phyloP scores from a whole-genome alignment of 768 basidiomycete genomes.

The Termitomyces sp. region DNA sequence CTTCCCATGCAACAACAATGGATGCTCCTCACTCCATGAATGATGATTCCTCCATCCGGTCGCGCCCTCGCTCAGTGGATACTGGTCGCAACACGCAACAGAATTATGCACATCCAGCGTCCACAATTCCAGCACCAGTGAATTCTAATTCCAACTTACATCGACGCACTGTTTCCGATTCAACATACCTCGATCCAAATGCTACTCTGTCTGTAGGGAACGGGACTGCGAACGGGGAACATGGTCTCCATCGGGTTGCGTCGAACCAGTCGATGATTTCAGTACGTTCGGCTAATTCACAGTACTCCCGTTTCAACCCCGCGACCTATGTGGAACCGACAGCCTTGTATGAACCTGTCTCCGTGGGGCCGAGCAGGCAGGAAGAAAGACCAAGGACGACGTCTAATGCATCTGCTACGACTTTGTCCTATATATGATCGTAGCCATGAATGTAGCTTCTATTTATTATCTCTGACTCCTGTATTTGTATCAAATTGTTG shows the following conservation, averaged over 20 bases:
- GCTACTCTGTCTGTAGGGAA: not conserved
- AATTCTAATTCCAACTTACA: not conserved
- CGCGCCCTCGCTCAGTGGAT: not conserved
- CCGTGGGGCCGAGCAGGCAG: not conserved
- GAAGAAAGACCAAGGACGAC: not conserved
- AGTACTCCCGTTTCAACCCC: slow-evolving; percentile 7
- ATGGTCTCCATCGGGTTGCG: slow-evolving; percentile 2
- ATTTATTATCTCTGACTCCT: not conserved
- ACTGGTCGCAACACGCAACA: not conserved
- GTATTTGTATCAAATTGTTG: not conserved
- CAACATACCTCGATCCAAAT: not conserved
- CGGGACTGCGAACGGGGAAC: not conserved
- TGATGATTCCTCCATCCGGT: slow-evolving; percentile 4
- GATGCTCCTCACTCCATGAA: not conserved
- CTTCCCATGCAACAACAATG: slow-evolving; percentile 1
- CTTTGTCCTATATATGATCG: slow-evolving; percentile 1
- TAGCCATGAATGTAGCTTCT: not conserved
- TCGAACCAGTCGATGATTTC: slow-evolving; percentile 12
- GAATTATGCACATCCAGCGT: not conserved
- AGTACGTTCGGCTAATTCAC: slow-evolving; percentile 5
- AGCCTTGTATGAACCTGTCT: not conserved
- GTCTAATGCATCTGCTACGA: slow-evolving; percentile 2
- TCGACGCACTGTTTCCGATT: slow-evolving; percentile 7
- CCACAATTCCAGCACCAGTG: not conserved
- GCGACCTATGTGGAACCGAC: slow-evolving; percentile 10